Conservation (phyloP, 2,329 filamentous ascomycete genomes). For the Colletotrichum scovillei region DNA sequence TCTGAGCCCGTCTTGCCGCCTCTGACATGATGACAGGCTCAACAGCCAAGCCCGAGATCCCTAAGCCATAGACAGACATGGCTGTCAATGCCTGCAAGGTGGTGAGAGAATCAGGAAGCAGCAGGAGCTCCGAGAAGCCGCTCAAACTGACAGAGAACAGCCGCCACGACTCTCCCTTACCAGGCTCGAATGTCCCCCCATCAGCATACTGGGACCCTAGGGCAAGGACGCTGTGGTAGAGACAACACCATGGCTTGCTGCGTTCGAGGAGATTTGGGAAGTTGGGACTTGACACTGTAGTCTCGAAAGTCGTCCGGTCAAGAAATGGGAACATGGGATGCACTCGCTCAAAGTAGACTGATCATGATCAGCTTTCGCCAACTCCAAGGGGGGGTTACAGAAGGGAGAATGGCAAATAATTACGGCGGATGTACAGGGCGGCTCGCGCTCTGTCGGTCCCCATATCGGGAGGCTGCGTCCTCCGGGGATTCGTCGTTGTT, state of each 20-base stretch:
- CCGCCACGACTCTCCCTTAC: conserved; percentile 51
- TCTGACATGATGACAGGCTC: conserved; percentile 46
- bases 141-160: conserved; percentile 51
- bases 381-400: neutral
- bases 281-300: conserved; percentile 41
- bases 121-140: conserved; percentile 47
- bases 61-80: conserved; percentile 43
- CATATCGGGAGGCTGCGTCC: neutral
- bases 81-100: conserved; percentile 46
- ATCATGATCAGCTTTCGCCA: neutral
- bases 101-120: conserved; percentile 44
- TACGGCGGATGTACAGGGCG: conserved; percentile 31
- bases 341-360: conserved; percentile 52
- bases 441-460: conserved; percentile 12
- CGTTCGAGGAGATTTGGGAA: conserved; percentile 40
- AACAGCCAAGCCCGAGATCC: conserved; percentile 44
- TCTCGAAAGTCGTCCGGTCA: conserved; percentile 48
- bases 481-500: conserved; percentile 1
- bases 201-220: conserved; percentile 49
- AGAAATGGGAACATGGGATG: conserved; percentile 55
- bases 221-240: conserved; percentile 52
- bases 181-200: conserved; percentile 51
- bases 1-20: conserved; percentile 45
- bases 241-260: conserved; percentile 47
- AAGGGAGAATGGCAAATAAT: neutral